phyloP scores from a whole-genome alignment of 352 stramenopile species.

The Phytophthora fragariae region DNA sequence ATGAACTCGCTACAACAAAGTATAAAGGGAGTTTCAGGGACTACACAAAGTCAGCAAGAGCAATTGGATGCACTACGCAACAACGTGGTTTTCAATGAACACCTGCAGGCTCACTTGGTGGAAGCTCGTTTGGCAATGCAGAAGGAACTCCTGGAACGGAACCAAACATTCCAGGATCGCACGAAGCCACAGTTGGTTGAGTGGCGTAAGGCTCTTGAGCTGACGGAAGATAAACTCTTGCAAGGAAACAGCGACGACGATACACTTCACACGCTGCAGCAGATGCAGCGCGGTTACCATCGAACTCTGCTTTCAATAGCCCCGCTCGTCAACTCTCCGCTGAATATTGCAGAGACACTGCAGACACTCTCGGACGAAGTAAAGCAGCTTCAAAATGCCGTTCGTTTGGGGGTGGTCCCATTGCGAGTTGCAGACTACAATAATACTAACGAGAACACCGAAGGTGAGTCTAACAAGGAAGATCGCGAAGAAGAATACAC shows the following conservation, averaged over 20 bases:
- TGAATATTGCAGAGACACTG: conserved; percentile 65
- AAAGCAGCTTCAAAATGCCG: conserved; percentile 63
- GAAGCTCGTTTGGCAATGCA: conserved; percentile 65
- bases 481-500: conserved; percentile 59
- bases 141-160: conserved; percentile 74
- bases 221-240: conserved; percentile 71
- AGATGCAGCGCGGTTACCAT: conserved; percentile 70
- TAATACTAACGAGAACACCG: conserved; percentile 9
- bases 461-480: conserved; percentile 33
- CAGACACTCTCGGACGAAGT: conserved; percentile 65
- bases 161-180: conserved; percentile 74
- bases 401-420: conserved; percentile 53
- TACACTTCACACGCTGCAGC: conserved; percentile 64
- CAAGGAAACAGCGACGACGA: conserved; percentile 65
- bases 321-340: conserved; percentile 63
- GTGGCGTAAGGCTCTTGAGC: conserved; percentile 69
- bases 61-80: conserved; percentile 67
- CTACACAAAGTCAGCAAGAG: conserved; percentile 53
- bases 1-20: conserved; percentile 62
- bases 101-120: conserved; percentile 63
- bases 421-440: conserved; percentile 32
- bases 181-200: conserved; percentile 72
- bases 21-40: conserved; percentile 49
- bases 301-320: conserved; percentile 67
- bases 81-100: conserved; percentile 59